Conservation (phyloP, 345 rosid genomes). For the Nasturtium officinale region DNA sequence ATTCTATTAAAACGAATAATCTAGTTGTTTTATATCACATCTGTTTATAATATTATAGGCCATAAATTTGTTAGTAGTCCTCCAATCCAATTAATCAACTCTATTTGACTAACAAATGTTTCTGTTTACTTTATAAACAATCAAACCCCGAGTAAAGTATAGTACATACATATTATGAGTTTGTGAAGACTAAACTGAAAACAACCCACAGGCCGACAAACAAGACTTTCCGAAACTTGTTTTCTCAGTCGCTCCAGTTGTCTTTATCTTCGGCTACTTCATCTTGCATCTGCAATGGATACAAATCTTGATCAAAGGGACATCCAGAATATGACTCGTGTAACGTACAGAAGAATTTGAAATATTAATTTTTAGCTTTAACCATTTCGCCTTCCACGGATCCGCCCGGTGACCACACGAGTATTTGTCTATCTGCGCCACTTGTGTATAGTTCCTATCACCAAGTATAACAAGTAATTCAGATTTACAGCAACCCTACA, state of each 20-base stretch:
- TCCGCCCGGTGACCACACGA: conserved; percentile 80
- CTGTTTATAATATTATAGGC: neutral
- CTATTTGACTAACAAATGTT: neutral
- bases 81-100: neutral
- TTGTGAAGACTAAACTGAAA: neutral
- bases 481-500: conserved; percentile 3
- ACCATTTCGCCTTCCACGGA: conserved; percentile 49
- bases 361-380: neutral
- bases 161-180: conserved; percentile 4
- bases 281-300: conserved; percentile 49
- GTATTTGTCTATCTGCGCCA: conserved; percentile 78
- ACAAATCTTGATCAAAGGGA: conserved; percentile 9
- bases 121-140: conserved; percentile 3
- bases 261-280: conserved; percentile 57
- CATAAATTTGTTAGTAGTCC: conserved; percentile 1
- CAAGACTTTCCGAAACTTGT: neutral
- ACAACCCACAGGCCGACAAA: conserved; percentile 8
- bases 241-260: conserved; percentile 64
- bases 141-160: neutral
- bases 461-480: conserved; percentile 18
- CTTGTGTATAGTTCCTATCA: conserved; percentile 84
- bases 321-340: conserved; percentile 6
- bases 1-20: neutral
- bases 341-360: neutral
- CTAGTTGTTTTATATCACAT: neutral